These are phyloP conservation scores for Beauveria bassiana DNA, from an alignment of 2,329 filamentous ascomycete species.

Conservation along the genomic window DNA sequence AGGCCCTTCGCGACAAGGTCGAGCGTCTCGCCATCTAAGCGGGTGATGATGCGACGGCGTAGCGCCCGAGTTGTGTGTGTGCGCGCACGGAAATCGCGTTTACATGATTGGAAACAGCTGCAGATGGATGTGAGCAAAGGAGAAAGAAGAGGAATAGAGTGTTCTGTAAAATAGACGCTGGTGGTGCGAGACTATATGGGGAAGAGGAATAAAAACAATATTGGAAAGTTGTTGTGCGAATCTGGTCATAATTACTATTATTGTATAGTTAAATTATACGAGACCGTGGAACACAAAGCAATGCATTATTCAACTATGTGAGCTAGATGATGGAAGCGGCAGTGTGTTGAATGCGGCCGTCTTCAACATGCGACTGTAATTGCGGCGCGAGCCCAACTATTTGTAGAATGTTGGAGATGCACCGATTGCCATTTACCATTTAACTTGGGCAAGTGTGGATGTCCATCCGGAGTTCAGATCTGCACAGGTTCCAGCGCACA, in stretches of 20 bases:
- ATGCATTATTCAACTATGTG: neutral
- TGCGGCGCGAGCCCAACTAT: no score
- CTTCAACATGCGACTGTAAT: no score
- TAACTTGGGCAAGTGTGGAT: no score
- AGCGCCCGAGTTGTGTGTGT: neutral
- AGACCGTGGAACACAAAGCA: neutral
- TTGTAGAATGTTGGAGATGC: no score
- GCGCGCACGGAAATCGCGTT: neutral
- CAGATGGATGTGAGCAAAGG: neutral
- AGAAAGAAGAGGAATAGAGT: neutral
- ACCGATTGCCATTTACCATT: no score
- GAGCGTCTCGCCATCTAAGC: slow-evolving; percentile 87
- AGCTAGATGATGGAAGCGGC: neutral
- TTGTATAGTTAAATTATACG: slow-evolving; percentile 1
- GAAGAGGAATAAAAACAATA: neutral
- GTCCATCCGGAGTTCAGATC: no score
- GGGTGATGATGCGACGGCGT: neutral
- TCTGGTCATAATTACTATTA: neutral
- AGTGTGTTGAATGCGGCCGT: neutral
- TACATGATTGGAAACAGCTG: neutral
- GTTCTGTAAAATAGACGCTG: slow-evolving; percentile 6
- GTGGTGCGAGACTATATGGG: neutral
- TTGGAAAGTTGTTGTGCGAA: neutral
- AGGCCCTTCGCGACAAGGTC: slow-evolving; percentile 86
- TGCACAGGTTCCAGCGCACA: no score